Conservation (phyloP, 1,139 yeast species). For the Yamadazyma buinensis region DNA sequence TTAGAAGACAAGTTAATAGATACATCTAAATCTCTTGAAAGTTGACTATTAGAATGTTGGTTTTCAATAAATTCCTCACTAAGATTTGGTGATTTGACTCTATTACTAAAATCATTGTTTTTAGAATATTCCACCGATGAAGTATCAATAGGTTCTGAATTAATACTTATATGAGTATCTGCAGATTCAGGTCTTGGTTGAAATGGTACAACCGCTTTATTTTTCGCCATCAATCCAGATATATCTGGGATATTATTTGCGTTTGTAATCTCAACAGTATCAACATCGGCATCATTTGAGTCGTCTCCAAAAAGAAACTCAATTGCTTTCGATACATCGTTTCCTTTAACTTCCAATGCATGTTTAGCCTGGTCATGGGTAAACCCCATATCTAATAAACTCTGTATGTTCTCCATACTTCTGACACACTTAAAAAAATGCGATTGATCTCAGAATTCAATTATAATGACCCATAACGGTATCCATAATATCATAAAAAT, state of each 20-base stretch:
- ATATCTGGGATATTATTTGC: slow-evolving; percentile 17
- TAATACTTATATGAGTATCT: background rate
- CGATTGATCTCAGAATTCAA: too few relatives aligned
- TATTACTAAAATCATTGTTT: too few relatives aligned
- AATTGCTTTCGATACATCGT: slow-evolving; percentile 54
- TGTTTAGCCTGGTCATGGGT: slow-evolving; percentile 37
- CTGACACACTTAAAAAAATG: background rate
- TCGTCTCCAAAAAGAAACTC: slow-evolving; percentile 46
- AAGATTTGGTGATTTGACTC: background rate
- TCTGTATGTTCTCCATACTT: slow-evolving; percentile 10
- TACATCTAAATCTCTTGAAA: too few relatives aligned
- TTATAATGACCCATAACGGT: too few relatives aligned
- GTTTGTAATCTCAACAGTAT: slow-evolving; percentile 9
- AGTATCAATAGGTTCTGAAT: too few relatives aligned
- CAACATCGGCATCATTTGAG: background rate
- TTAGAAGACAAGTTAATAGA: too few relatives aligned
- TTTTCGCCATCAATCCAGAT: background rate
- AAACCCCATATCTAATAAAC: slow-evolving; percentile 62
- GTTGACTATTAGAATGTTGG: too few relatives aligned
- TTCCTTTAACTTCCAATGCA: slow-evolving; percentile 39
- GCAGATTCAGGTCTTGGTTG: background rate
- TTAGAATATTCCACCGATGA: too few relatives aligned
- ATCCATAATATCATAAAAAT: too few relatives aligned
- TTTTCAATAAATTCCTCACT: slow-evolving; percentile 3
- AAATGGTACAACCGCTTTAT: background rate